phyloP scores from a whole-genome alignment of 2,329 filamentous ascomycete genomes.

The Diaporthe humulicola region DNA sequence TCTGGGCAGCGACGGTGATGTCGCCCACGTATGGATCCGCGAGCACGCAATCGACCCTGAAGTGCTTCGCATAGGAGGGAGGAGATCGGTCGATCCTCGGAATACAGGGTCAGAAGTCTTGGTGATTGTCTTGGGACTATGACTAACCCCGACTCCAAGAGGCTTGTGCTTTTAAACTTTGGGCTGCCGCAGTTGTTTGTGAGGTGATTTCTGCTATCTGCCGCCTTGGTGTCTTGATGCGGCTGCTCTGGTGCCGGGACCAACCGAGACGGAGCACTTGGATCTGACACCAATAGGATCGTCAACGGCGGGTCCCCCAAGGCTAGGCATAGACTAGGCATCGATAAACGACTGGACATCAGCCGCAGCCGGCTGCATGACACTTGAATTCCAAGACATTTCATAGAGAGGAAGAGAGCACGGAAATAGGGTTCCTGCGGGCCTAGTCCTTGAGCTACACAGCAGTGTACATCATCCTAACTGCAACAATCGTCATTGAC shows the following conservation, averaged over 20 bases:
- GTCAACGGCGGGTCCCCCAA: background rate
- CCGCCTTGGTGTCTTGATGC: background rate
- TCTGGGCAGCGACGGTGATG: slow-evolving; percentile 8
- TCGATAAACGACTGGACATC: background rate
- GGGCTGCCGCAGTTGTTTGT: background rate
- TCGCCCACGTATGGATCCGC: background rate
- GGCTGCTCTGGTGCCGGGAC: slow-evolving; percentile 12
- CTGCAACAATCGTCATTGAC: slow-evolving; percentile 17
- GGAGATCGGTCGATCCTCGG: slow-evolving; percentile 5
- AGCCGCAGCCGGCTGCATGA: slow-evolving; percentile 1
- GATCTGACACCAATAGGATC: background rate
- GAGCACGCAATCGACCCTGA: slow-evolving; percentile 21
- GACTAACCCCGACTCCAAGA: background rate
- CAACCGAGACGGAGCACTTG: slow-evolving; percentile 7
- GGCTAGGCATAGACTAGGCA: slow-evolving; percentile 23
- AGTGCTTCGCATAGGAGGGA: background rate
- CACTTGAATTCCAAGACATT: slow-evolving; percentile 5
- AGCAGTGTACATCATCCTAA: background rate
- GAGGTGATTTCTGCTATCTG: background rate
- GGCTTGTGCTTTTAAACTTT: slow-evolving; percentile 10
- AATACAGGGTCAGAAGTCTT: slow-evolving; percentile 9
- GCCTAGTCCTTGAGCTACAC: background rate
- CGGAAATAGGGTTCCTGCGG: background rate
- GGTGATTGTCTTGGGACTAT: slow-evolving; percentile 14
- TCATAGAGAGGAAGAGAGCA: background rate